Evolutionary conservation across 495 filamentous ascomycete genomes (phyloP), one percentile per base, ranked within the genome.

Genomic region (Xylaria sp.): DNA sequence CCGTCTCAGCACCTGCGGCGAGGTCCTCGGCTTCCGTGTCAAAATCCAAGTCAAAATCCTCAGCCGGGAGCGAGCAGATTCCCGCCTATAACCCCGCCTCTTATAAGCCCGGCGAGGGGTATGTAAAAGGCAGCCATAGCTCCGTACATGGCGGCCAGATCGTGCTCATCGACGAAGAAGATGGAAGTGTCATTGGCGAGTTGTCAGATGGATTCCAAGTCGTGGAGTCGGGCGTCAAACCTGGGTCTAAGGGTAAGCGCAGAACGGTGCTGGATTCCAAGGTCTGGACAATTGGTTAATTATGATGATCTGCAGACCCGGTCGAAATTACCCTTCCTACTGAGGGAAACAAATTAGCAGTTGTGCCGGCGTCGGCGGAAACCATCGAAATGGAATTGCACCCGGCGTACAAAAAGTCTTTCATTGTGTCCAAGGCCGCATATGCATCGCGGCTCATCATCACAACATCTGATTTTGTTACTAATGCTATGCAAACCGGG

Each of bases 101-200:
- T 72, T 97, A 90, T 80, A 87, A 86, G 37, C 92, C 92, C 5
- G 93, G 94, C 4, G 91, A 96, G 79, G 93, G 85, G 3, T 95
- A 97, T 78, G 87, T 88, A 21, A 76, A 78, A 40, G 86, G 86
- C 12, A 85, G 87, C 68, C 77, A 83, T 57, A 86, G 84, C 73
- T 81, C 80, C 15, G 81, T 84, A 48, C 77, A 74, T 37, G 82
- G 81, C 8, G 93, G 93, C 8, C 90, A 93, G 76, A 95, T 99
- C 70, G 96, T 98, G n/a, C 85, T 99, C 3, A 84, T 98, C 35
- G 93, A 99, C 70, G 96, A 99, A 76, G 95, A 98, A 72, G 90
- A 99, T 85, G 96, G 93, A 61, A 95, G 92, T 78, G 92, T 98
- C 6, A 93, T 99, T 21, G 97, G 96, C 37, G 96, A 98, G 77